Base-by-base conservation (phyloP, 768 basidiomycete species). In the Cyclocybe cylindracea region DNA sequence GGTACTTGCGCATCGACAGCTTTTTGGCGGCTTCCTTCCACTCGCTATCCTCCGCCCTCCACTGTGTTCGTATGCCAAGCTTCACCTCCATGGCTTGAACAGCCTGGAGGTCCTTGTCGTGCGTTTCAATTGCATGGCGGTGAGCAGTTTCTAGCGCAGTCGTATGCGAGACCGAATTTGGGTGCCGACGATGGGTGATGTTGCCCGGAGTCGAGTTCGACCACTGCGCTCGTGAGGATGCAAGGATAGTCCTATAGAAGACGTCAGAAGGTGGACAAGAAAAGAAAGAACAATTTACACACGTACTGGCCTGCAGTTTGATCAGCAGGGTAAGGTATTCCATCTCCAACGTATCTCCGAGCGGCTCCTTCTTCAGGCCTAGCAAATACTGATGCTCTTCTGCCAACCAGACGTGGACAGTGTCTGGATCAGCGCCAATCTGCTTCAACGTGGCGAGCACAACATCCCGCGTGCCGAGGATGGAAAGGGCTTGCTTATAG, bases 381-480 rank as follows among this genome's bases (percentile, higher is more conserved):
- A 10, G 7, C 5, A 63, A 41, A 34, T 63, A 61, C 1, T 9
- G 31, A 7, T 39, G 5, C 40, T 63, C 62, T 16, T 61, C 62
- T 8, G 24, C n/a, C 2, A 59, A 46, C 60, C 60, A 63, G 13
- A 5, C 18, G 35, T 46, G 13, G 33, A 61, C 3, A 2, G 31
- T 35, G 2, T 41, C 29, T 6, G 18, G 16, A 39, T 39, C 24
- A 2, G 37, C 32, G 0, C 44, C 48, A 2, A 38, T 38, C 7
- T 45, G 41, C 7, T 16, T n/a, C 18, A 48, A 11, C n/a, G 40
- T 4, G 9, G 31, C 10, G 11, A 38, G 2, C n/a, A 54, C 14
- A n/a, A 34, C 42, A 7, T 13, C 11, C 37, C 42, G 16, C 3
- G 24, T 37, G 2, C 29, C 36, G 5, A 59, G 39, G 24, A 53